Conservation (phyloP, 1,139 yeast genomes). For the Nakaseomyces bracarensis region DNA sequence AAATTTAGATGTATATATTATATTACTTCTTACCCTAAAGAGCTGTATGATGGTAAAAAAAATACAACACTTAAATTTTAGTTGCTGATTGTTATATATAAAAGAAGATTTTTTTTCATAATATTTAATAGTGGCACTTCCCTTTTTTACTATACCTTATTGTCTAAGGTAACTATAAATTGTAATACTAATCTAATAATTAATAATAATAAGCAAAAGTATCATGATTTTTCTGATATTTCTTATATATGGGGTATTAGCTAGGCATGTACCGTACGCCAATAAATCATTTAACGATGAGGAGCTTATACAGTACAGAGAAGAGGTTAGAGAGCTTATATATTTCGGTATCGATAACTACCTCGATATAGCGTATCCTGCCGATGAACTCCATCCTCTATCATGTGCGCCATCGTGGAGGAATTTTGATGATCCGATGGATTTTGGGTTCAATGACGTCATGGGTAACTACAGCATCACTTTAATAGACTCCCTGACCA, state of each 20-base stretch:
- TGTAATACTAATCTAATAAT: too few relatives aligned
- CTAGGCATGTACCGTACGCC: neutral
- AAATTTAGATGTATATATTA: too few relatives aligned
- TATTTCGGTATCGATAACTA: conserved; percentile 75
- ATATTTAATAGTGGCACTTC: too few relatives aligned
- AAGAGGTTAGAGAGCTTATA: conserved; percentile 51
- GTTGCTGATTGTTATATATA: too few relatives aligned
- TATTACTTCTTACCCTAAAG: too few relatives aligned
- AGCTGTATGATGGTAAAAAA: too few relatives aligned
- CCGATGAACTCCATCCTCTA: conserved; percentile 73
- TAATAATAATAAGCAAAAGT: too few relatives aligned
- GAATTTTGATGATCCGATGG: conserved; percentile 44
- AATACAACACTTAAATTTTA: too few relatives aligned
- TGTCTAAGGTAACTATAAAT: too few relatives aligned
- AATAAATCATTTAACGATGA: conserved; percentile 38
- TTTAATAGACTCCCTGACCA: conserved; percentile 69
- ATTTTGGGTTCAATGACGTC: conserved; percentile 68
- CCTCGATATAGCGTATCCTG: conserved; percentile 64
- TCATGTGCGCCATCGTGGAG: conserved; percentile 64
- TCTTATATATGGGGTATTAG: neutral
- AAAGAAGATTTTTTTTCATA: too few relatives aligned
- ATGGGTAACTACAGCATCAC: conserved; percentile 78
- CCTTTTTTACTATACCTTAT: too few relatives aligned
- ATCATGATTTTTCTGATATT: too few relatives aligned
- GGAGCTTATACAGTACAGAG: conserved; percentile 41